A percentile compares a stretch with the other conserved stretches of the same genome.
Evolutionary conservation across 768 basidiomycete genomes (phyloP).

Genomic region (Floccularia luteovirens): DNA sequence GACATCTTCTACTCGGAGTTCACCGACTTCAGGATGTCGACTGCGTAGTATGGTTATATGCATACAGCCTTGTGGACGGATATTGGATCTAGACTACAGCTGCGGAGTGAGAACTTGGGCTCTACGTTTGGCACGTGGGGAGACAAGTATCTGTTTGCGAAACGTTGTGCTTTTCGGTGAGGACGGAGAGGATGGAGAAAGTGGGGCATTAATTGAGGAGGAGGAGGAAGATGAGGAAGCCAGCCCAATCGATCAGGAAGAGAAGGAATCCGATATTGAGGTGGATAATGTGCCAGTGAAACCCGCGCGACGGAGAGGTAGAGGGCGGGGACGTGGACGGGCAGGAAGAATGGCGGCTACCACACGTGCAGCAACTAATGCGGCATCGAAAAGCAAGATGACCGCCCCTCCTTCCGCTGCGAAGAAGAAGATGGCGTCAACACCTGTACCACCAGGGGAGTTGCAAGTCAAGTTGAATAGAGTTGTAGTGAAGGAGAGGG

Average conservation of each 20-base stretch:
- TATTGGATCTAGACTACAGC: conserved; percentile 49
- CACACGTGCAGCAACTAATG: conserved; percentile 14
- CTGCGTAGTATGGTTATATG: conserved; percentile 45
- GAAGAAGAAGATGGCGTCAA: conserved; percentile 33
- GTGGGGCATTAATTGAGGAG: conserved; percentile 25
- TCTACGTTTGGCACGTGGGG: conserved; percentile 49
- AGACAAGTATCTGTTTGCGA: conserved; percentile 46
- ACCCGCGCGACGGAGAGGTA: conserved; percentile 35
- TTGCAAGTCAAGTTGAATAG: conserved; percentile 64
- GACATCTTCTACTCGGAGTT: conserved; percentile 23
- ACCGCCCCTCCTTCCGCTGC: conserved; percentile 32
- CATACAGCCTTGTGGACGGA: conserved; percentile 53
- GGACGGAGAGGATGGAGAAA: conserved; percentile 52
- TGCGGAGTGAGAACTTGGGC: conserved; percentile 76
- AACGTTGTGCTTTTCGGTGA: conserved; percentile 47
- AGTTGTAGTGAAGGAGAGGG: conserved; percentile 33
- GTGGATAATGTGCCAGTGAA: conserved; percentile 27
- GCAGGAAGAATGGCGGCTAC: conserved; percentile 26
- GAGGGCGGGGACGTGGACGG: conserved; percentile 29
- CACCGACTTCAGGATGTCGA: conserved; percentile 34
- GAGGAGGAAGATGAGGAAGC: conserved; percentile 36
- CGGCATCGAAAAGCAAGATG: no score
- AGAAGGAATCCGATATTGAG: conserved; percentile 37
- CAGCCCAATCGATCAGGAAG: no score
- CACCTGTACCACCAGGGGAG: no score